Evolutionary conservation across 2,329 filamentous ascomycete genomes (phyloP).

Genomic region (Hypoxylon sp.): DNA sequence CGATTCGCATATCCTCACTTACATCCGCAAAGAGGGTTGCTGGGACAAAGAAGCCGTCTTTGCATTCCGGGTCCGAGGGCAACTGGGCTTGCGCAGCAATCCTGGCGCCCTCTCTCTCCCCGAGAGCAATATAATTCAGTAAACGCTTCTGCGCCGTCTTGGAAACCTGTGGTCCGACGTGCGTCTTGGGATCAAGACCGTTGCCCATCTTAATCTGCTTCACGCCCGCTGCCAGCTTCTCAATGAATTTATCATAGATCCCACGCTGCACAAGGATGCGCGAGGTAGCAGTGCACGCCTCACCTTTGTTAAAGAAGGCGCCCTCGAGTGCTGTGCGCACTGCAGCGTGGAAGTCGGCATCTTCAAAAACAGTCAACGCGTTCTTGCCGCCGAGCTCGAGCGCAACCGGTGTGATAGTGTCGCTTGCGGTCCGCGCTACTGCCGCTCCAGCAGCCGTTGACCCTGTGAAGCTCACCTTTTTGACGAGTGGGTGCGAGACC

Average conservation of each 20-base stretch:
- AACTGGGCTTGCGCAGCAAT: conserved; percentile 67
- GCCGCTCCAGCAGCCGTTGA: conserved; percentile 62
- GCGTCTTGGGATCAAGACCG: conserved; percentile 80
- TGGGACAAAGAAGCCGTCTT: conserved; percentile 85
- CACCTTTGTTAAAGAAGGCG: conserved; percentile 73
- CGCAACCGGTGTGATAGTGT: conserved; percentile 83
- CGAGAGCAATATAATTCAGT: conserved; percentile 80
- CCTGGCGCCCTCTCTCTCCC: conserved; percentile 69
- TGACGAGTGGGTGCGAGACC: conserved; percentile 78
- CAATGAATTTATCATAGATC: conserved; percentile 87
- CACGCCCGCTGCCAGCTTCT: conserved; percentile 67
- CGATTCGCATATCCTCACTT: conserved; percentile 84
- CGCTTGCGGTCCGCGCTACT: conserved; percentile 74
- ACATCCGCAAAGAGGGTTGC: conserved; percentile 90
- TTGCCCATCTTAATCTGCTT: conserved; percentile 80
- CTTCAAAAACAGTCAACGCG: conserved; percentile 81
- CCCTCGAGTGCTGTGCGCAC: conserved; percentile 80
- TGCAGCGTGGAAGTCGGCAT: conserved; percentile 79
- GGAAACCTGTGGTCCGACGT: conserved; percentile 87
- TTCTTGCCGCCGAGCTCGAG: conserved; percentile 83
- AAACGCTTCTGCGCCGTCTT: conserved; percentile 87
- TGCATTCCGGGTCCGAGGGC: conserved; percentile 72
- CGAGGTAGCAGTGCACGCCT: conserved; percentile 78
- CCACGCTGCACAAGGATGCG: conserved; percentile 86
- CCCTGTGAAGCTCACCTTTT: conserved; percentile 85